Evolutionary conservation across 1,284 basidiomycete genomes (phyloP).

Genomic region (Phaffia rhodozyma): DNA sequence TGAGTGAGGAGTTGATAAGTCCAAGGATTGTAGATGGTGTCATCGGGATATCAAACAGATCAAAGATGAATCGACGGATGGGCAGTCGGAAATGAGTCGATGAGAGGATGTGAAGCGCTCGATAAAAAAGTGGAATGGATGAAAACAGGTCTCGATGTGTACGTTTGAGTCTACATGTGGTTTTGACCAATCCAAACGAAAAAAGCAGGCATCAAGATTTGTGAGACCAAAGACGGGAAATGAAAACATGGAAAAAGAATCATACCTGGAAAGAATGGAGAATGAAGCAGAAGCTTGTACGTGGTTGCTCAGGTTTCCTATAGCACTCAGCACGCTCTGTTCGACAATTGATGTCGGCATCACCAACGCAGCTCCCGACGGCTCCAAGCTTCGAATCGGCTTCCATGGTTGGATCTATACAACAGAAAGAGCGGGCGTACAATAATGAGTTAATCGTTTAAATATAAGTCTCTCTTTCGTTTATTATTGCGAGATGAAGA

Average conservation of each 20-base stretch:
- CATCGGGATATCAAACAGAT: slow-evolving; percentile 65
- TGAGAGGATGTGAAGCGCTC: slow-evolving; percentile 71
- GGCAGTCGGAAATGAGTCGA: slow-evolving; percentile 79
- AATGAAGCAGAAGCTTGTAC: slow-evolving; percentile 90
- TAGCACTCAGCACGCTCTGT: slow-evolving; percentile 73
- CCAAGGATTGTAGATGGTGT: neutral
- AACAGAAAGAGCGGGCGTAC: neutral
- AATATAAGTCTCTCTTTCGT: neutral
- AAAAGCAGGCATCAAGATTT: slow-evolving; percentile 7
- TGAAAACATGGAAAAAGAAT: slow-evolving; percentile 14
- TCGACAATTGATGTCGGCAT: slow-evolving; percentile 60
- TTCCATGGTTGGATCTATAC: slow-evolving; percentile 66
- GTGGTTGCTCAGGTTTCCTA: slow-evolving; percentile 89
- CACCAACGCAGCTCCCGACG: slow-evolving; percentile 39
- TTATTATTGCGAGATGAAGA: neutral
- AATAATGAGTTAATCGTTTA: neutral
- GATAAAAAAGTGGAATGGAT: slow-evolving; percentile 65
- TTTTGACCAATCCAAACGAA: neutral
- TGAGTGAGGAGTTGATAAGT: neutral
- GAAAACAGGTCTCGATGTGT: slow-evolving; percentile 52
- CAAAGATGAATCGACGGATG: slow-evolving; percentile 80
- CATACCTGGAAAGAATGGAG: slow-evolving; percentile 65
- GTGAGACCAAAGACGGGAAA: slow-evolving; percentile 10
- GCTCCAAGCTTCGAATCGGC: slow-evolving; percentile 25
- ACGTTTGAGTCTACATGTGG: slow-evolving; percentile 25